Evolutionary conservation across 108 stramenopile genomes (phyloP).

Genomic region (Cafeteria roenbergensis): DNA sequence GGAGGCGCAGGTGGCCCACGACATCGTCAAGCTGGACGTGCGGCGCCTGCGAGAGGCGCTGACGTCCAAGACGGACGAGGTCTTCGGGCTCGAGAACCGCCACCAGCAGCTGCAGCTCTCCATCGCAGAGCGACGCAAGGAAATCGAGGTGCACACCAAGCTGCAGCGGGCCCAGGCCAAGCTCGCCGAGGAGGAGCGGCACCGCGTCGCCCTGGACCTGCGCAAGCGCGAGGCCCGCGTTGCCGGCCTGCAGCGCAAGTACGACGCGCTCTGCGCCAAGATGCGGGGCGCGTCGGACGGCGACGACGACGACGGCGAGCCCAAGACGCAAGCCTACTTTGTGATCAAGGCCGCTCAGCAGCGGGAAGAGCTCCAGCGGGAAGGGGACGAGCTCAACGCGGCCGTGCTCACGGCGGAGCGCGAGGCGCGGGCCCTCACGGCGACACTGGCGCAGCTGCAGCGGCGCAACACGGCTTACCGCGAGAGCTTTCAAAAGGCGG

Average conservation of each 20-base stretch:
- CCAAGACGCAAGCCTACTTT: slow-evolving; percentile 55
- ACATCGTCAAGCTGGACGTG: slow-evolving; percentile 59
- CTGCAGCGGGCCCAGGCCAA: slow-evolving; percentile 48
- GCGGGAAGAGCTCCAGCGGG: slow-evolving; percentile 64
- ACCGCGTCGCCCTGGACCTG: slow-evolving; percentile 53
- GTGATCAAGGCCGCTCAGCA: slow-evolving; percentile 65
- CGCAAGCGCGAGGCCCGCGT: slow-evolving; percentile 41
- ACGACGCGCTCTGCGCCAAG: slow-evolving; percentile 32
- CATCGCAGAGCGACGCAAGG: slow-evolving; percentile 53
- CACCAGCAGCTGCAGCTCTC: slow-evolving; percentile 44
- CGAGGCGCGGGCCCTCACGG: slow-evolving; percentile 47
- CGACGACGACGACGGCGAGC: slow-evolving; percentile 34
- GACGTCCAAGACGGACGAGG: slow-evolving; percentile 43
- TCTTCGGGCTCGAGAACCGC: slow-evolving; percentile 56
- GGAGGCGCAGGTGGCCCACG: slow-evolving; percentile 56
- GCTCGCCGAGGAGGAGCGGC: slow-evolving; percentile 57
- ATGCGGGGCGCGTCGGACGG: not conserved
- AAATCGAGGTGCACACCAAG: slow-evolving; percentile 42
- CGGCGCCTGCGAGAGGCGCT: slow-evolving; percentile 50
- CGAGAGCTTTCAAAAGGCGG: slow-evolving; percentile 40
- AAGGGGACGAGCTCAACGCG: slow-evolving; percentile 62
- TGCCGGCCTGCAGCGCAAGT: slow-evolving; percentile 55
- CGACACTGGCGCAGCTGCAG: slow-evolving; percentile 46
- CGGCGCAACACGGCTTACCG: slow-evolving; percentile 42
- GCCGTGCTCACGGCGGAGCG: slow-evolving; percentile 47